Base-by-base conservation (phyloP, 768 basidiomycete species). In the Termitomyces sp. region DNA sequence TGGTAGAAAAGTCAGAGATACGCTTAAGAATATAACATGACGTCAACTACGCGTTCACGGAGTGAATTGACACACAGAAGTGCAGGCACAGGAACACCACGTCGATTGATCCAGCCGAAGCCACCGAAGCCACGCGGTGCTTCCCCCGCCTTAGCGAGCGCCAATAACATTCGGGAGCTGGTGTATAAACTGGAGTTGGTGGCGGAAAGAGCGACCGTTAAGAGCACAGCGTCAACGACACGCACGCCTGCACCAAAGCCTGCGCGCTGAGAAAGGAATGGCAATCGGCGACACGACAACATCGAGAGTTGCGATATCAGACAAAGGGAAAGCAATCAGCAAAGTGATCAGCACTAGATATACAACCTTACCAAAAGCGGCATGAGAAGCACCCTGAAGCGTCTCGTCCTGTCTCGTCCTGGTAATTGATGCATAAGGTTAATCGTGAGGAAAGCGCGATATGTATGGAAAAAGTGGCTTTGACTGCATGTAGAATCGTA, bases 131-230 rank as follows among this genome's bases (percentile, higher is more conserved):
- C 56, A 32, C 71, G 74, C 16, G 88, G 89, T 0, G 88, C 89
- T 61, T 87, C 80, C 0, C 87, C 87, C 22, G 75, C 71, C 56
- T 82, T 80, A 5, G 87, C 87, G n/a, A 91, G 74, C 0, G 84
- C 79, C 34, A 80, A 70, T 7, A 86, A 67, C 77, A 84, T 83
- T 1, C 85, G 78, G 3, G 85, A 85, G 55, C 83, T 82, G 5
- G 84, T 87, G 63, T 83, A 87, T 66, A 88, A 85, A 65, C 82
- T 85, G 1, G 82, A 82, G 61, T 85, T 83, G 2, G 81, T 83
- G n/a, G 84, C 83, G 16, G 84, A 86, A 49, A 87, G 66, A 2
- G 85, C 85, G 0, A 84, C 83, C 34, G 86, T 85, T 57, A 88
- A 79, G 53, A 88, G 79, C 22, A 86, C 83, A 0, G 83, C 83